A percentile compares a stretch with the other conserved stretches of the same genome.
Conservation (phyloP, 2,329 filamentous ascomycete species). For the Claviceps sp. region DNA sequence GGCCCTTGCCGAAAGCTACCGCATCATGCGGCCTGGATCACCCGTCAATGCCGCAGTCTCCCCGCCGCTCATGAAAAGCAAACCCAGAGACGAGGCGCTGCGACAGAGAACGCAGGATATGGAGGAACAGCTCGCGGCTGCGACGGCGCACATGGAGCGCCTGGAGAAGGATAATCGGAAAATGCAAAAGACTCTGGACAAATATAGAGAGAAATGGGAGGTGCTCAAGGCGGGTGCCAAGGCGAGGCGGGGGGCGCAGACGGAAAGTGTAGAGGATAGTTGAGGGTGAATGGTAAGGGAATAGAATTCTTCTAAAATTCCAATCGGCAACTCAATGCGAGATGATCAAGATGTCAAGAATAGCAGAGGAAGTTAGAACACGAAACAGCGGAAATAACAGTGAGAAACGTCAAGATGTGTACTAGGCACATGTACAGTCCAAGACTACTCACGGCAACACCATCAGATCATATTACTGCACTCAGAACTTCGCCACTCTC, state of each 20-base stretch:
- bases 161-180: slow-evolving; percentile 50
- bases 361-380: too few relatives aligned
- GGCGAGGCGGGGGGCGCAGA: slow-evolving; percentile 30
- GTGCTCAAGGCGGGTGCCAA: slow-evolving; percentile 48
- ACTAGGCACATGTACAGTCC: too few relatives aligned
- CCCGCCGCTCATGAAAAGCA: slow-evolving; percentile 15
- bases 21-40: slow-evolving; percentile 45
- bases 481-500: too few relatives aligned
- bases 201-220: slow-evolving; percentile 49
- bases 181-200: slow-evolving; percentile 40
- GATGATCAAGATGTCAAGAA: too few relatives aligned
- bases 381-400: too few relatives aligned
- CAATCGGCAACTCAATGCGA: too few relatives aligned
- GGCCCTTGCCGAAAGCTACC: slow-evolving; percentile 72
- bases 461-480: too few relatives aligned
- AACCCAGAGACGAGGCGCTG: slow-evolving; percentile 21
- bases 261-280: slow-evolving; percentile 22
- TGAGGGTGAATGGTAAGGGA: neutral
- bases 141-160: slow-evolving; percentile 48
- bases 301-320: too few relatives aligned
- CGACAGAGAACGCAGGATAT: slow-evolving; percentile 45
- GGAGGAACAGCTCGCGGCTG: slow-evolving; percentile 49
- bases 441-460: too few relatives aligned
- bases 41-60: slow-evolving; percentile 18
- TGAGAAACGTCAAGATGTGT: too few relatives aligned